Evolutionary conservation across 108 stramenopile genomes (phyloP).

Genomic region (Cafeteria roenbergensis): DNA sequence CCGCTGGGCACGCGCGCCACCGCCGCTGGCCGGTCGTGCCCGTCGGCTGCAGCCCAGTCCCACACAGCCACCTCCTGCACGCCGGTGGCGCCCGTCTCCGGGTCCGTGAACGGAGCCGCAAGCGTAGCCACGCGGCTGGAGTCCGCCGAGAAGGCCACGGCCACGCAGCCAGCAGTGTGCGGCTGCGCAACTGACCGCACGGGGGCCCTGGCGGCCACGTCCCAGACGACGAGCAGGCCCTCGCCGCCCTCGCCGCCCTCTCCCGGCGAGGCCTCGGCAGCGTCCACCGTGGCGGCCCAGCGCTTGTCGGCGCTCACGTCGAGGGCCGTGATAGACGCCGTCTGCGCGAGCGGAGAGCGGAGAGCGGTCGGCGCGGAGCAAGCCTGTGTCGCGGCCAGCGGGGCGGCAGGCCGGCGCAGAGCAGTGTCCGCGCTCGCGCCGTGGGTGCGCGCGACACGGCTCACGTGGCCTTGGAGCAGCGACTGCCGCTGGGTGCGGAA

Average conservation of each 20-base stretch:
- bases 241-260: too few relatives aligned
- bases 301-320: conserved; percentile 39
- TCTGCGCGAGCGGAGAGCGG: too few relatives aligned
- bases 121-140: conserved; percentile 27
- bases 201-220: conserved; percentile 30
- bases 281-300: conserved; percentile 48
- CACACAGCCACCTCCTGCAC: conserved; percentile 26
- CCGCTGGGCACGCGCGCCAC: not conserved
- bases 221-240: conserved; percentile 49
- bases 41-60: conserved; percentile 36
- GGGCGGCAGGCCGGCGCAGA: too few relatives aligned
- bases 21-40: conserved; percentile 11
- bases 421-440: too few relatives aligned
- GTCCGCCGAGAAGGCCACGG: conserved; percentile 4
- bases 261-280: too few relatives aligned
- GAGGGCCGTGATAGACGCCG: too few relatives aligned
- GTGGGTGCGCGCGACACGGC: too few relatives aligned
- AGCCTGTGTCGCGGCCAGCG: too few relatives aligned
- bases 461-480: too few relatives aligned
- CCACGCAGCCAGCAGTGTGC: not conserved
- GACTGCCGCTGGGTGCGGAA: too few relatives aligned
- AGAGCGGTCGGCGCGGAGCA: too few relatives aligned
- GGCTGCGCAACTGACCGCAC: conserved; percentile 36
- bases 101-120: conserved; percentile 25
- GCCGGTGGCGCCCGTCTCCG: not conserved